These are phyloP conservation scores for Houttuynia cordata DNA, from an alignment of 164 flowering plant species.

Conservation along the genomic window DNA sequence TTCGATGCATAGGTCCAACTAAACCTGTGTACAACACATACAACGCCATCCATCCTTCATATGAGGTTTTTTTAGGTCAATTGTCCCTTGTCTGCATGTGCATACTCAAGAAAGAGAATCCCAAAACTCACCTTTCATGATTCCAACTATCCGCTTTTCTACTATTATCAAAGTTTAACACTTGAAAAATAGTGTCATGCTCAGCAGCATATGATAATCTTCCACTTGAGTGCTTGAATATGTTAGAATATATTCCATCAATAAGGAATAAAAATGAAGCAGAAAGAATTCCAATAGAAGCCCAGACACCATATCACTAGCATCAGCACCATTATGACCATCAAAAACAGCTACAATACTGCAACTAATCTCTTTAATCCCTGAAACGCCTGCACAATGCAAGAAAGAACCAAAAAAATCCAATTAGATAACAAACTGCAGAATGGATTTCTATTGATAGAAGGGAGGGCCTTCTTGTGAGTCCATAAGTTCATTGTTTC, in stretches of 20 bases:
- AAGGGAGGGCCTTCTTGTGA: not conserved
- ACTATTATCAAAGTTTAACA: slow-evolving; percentile 23
- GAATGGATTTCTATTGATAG: not conserved
- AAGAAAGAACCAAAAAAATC: not conserved
- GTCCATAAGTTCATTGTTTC: too few relatives aligned
- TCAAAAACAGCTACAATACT: slow-evolving; percentile 88
- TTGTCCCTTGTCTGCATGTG: not conserved
- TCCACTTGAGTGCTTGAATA: slow-evolving; percentile 33
- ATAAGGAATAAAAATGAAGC: slow-evolving; percentile 73
- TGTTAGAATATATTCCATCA: slow-evolving; percentile 60
- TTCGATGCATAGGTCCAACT: not conserved
- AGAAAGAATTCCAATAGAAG: slow-evolving; percentile 77
- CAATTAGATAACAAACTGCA: too few relatives aligned
- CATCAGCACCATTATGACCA: slow-evolving; percentile 97
- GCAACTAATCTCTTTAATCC: slow-evolving; percentile 49
- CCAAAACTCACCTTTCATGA: slow-evolving; percentile 31
- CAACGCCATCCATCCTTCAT: too few relatives aligned
- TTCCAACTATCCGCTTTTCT: slow-evolving; percentile 18
- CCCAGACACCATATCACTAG: slow-evolving; percentile 93
- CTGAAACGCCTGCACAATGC: slow-evolving; percentile 37
- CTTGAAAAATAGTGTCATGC: slow-evolving; percentile 21
- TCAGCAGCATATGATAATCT: slow-evolving; percentile 31
- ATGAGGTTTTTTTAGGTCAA: too few relatives aligned
- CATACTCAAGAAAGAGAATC: not conserved
- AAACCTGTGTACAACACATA: too few relatives aligned